Evolutionary conservation across 176 grass and related monocot species (phyloP), one percentile per base, ranked within the genome.

Genomic region (Miscanthus lutarioriparius): DNA sequence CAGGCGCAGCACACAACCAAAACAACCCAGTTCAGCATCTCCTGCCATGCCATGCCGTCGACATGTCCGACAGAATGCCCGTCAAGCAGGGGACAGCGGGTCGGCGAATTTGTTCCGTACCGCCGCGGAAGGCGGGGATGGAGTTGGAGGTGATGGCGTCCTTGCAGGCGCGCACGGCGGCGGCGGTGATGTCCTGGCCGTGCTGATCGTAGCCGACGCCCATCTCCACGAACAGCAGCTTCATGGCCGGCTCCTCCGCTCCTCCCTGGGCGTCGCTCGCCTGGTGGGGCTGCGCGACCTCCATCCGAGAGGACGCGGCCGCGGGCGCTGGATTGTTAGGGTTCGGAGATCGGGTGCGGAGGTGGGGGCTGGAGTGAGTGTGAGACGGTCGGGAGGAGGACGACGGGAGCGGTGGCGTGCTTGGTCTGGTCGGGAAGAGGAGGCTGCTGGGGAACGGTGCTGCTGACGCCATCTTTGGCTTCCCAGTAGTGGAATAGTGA

Each of bases 121-220:
- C 93, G 47, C 90, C 56, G 78, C 96, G 91, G 74, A 96, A 99
- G 54, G 96, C 96, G 4, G 96, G 96, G 84, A 99, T 99, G 80
- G 93, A 99, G 54, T 99, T 99, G 58, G 93, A 98, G 82, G 96
- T 89, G 72, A 98, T 98, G 74, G 96, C 96, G 76, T 98, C 89
- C 62, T 82, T 93, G 85, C 96, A 98, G 74, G 96, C 96, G 54
- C 93, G 86, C 93, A 93, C 90, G 64, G 96, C 93, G 4, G 93
- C 91, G 40, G 88, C 65, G 10, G 96, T 96, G 81, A 99, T 92
- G 75, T 96, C 96, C 79, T 98, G 96, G 20, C 96, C 96, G 49
- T 98, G 96, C 82, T 98, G 96, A 87, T 96, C 93, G 88, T 96
- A 99, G 37, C 93, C 93, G 77, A 99, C 96, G 64, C 93, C 96